Percentiles rank a stretch among this genome's conserved stretches.
Evolutionary conservation across 306 rosid species (phyloP).

Genomic region (Astragalus glycyphyllos): DNA sequence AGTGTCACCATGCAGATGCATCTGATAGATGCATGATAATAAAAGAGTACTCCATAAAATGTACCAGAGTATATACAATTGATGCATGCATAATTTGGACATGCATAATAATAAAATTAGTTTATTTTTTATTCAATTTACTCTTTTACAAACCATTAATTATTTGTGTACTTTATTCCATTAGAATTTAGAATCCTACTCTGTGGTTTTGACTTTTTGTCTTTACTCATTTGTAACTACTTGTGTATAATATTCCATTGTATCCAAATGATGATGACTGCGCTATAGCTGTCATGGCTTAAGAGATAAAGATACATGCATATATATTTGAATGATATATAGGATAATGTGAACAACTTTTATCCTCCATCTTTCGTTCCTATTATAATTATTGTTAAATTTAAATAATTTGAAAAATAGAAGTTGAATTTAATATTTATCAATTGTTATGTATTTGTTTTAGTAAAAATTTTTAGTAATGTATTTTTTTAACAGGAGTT

Average conservation of each 20-base stretch:
- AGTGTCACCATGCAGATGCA: too few relatives aligned
- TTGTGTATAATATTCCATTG: background rate
- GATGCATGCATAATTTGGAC: too few relatives aligned
- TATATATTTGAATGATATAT: background rate
- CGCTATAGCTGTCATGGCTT: slow-evolving; percentile 4
- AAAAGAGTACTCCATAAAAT: too few relatives aligned
- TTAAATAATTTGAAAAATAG: background rate
- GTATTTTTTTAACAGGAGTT: slow-evolving; percentile 58
- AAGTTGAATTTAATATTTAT: background rate
- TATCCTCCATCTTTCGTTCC: background rate
- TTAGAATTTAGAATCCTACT: background rate
- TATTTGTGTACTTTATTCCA: background rate
- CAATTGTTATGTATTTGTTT: too few relatives aligned
- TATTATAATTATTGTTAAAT: background rate
- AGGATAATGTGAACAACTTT: background rate
- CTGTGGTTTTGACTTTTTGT: background rate
- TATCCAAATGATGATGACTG: slow-evolving; percentile 13
- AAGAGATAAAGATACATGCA: background rate
- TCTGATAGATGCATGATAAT: too few relatives aligned
- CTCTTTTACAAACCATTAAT: too few relatives aligned
- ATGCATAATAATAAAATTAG: too few relatives aligned
- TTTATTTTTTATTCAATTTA: too few relatives aligned
- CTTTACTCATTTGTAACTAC: slow-evolving; percentile 15
- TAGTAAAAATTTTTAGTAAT: too few relatives aligned
- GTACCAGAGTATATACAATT: too few relatives aligned